These are phyloP conservation scores for Marasmius tenuissimus DNA, from an alignment of 1,284 basidiomycete species.

Conservation along the genomic window DNA sequence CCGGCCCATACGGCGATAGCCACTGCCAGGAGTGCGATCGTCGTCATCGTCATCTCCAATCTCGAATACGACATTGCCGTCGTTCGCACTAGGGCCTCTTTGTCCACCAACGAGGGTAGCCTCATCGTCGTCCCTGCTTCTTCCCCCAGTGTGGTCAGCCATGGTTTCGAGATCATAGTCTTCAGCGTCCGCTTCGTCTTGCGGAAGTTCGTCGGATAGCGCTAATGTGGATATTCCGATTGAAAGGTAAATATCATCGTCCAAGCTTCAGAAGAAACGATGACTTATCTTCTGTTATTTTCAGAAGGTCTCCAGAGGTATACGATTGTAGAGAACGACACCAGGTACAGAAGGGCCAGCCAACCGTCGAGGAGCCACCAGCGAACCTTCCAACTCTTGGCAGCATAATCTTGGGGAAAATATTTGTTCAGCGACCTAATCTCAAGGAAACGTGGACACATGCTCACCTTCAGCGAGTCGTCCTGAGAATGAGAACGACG, in stretches of 20 bases:
- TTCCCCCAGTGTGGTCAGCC: slow-evolving; percentile 49
- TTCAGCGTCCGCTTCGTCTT: slow-evolving; percentile 91
- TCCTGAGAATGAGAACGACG: slow-evolving; percentile 88
- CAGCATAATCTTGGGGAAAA: slow-evolving; percentile 73
- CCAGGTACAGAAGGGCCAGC: slow-evolving; percentile 82
- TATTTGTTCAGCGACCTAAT: neutral
- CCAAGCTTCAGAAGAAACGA: slow-evolving; percentile 4
- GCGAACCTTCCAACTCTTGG: slow-evolving; percentile 89
- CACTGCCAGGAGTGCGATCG: slow-evolving; percentile 50
- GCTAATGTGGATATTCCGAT: slow-evolving; percentile 57
- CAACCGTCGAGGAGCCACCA: slow-evolving; percentile 99
- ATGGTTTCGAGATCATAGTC: slow-evolving; percentile 87
- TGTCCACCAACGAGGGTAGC: slow-evolving; percentile 64
- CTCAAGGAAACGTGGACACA: slow-evolving; percentile 4
- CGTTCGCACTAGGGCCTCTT: slow-evolving; percentile 48
- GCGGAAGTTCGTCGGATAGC: slow-evolving; percentile 83
- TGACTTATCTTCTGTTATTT: slow-evolving; percentile 85
- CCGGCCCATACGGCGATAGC: slow-evolving; percentile 46
- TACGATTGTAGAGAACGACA: slow-evolving; percentile 79
- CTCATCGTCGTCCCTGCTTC: slow-evolving; percentile 59
- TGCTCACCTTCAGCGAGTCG: slow-evolving; percentile 80
- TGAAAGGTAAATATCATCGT: slow-evolving; percentile 24
- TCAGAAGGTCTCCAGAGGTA: slow-evolving; percentile 94
- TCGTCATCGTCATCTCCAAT: slow-evolving; percentile 89
- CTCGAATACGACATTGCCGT: slow-evolving; percentile 87